Conservation (phyloP, 257 asterid genomes). For the Eucommia ulmoides region DNA sequence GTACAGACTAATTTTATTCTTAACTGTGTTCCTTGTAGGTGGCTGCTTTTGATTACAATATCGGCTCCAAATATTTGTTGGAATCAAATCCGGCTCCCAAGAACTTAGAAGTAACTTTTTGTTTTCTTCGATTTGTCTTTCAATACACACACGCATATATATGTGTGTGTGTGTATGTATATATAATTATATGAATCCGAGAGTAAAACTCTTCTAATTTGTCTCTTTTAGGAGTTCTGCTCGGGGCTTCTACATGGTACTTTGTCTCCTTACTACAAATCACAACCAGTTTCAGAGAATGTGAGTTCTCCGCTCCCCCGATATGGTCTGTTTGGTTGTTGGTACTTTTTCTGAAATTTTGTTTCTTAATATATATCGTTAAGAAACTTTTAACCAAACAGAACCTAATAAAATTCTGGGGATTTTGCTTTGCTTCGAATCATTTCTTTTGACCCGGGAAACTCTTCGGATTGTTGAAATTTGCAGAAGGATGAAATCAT, state of each 20-base stretch:
- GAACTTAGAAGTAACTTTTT: slow-evolving; percentile 40
- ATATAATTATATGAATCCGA: too few relatives aligned
- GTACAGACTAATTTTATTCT: too few relatives aligned
- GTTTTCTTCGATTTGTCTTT: slow-evolving; percentile 6
- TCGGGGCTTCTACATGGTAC: slow-evolving; percentile 39
- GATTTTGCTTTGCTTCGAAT: neutral
- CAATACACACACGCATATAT: too few relatives aligned
- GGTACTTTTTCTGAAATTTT: neutral
- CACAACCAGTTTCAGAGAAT: slow-evolving; percentile 67
- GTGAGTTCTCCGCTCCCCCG: slow-evolving; percentile 46
- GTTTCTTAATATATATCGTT: too few relatives aligned
- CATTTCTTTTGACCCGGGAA: neutral
- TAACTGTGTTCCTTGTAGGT: slow-evolving; percentile 26
- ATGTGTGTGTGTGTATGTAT: too few relatives aligned
- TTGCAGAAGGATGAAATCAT: slow-evolving; percentile 61
- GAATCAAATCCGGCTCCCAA: slow-evolving; percentile 51
- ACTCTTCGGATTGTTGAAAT: slow-evolving; percentile 5
- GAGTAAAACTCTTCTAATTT: slow-evolving; percentile 8
- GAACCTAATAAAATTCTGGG: neutral
- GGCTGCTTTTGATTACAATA: slow-evolving; percentile 59
- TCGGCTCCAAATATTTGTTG: slow-evolving; percentile 47
- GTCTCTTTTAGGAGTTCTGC: slow-evolving; percentile 64
- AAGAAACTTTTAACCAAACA: too few relatives aligned
- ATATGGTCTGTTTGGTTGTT: too few relatives aligned
- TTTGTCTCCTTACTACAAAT: slow-evolving; percentile 58